Percentiles rank a stretch among this genome's conserved stretches.
Evolutionary conservation across 2,329 filamentous ascomycete species (phyloP).

Genomic region (Mariannaea sp.): DNA sequence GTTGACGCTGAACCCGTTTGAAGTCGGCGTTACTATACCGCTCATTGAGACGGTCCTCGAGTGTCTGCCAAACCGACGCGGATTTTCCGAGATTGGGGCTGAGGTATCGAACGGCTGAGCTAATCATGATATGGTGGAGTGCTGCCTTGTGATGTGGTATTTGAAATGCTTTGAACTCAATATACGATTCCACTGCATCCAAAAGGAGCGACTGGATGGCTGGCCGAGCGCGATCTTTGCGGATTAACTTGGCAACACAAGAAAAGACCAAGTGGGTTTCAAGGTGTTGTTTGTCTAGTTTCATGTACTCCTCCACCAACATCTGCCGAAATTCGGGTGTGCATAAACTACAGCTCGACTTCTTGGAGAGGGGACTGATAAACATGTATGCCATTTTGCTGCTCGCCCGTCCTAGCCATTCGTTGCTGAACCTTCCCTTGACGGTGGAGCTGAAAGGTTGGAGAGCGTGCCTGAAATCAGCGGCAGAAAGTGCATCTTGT

Average conservation of each 20-base stretch:
- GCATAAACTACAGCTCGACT: too few species aligned
- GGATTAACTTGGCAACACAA: background rate
- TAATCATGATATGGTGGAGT: constrained; percentile 1
- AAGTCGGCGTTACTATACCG: background rate
- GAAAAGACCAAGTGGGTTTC: background rate
- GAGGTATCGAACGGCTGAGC: background rate
- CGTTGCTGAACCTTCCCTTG: background rate
- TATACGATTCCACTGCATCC: background rate
- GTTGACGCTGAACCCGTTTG: background rate
- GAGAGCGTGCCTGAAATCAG: constrained; percentile 22
- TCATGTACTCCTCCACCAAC: background rate
- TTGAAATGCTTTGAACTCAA: constrained; percentile 1
- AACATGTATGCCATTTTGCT: background rate
- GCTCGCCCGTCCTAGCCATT: background rate
- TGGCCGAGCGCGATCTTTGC: background rate
- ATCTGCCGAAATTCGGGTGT: too few species aligned
- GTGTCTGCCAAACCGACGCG: background rate
- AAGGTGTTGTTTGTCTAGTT: background rate
- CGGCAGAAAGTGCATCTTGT: constrained; percentile 4
- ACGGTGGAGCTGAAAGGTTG: background rate
- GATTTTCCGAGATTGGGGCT: background rate
- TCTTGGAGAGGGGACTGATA: too few species aligned
- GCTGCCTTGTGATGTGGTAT: background rate
- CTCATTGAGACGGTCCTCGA: constrained; percentile 1
- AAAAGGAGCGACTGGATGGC: background rate